A percentile compares a stretch with the other conserved stretches of the same genome.
phyloP scores from a whole-genome alignment of 2,329 filamentous ascomycete genomes.

The Rosellinia necatrix region DNA sequence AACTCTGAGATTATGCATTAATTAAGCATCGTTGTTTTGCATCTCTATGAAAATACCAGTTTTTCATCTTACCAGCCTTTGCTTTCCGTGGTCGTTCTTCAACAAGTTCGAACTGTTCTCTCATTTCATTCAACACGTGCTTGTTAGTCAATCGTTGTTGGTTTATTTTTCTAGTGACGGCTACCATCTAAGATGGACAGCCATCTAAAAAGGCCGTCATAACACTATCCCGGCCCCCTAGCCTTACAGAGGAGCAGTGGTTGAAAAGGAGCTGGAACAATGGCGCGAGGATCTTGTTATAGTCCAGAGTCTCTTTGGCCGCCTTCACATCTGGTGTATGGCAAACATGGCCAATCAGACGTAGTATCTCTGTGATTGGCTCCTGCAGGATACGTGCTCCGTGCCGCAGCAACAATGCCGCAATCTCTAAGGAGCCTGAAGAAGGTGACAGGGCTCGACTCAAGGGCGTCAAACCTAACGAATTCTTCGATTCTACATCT shows the following conservation, averaged over 20 bases:
- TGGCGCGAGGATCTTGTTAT: slow-evolving; percentile 22
- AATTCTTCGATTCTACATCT: background rate
- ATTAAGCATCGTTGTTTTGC: background rate
- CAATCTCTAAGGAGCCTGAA: background rate
- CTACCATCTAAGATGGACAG: background rate
- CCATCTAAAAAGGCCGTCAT: background rate
- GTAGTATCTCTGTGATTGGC: background rate
- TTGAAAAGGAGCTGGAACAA: slow-evolving; percentile 11
- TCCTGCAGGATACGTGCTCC: background rate
- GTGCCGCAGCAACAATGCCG: background rate
- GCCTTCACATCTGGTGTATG: background rate
- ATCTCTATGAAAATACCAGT: background rate
- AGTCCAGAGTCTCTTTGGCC: background rate
- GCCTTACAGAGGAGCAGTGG: background rate
- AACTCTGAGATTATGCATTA: background rate
- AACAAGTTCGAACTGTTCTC: slow-evolving; percentile 23
- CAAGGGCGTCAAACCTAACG: background rate
- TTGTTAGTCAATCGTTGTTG: background rate
- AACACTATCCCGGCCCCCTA: background rate
- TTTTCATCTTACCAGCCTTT: background rate
- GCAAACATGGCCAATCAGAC: background rate
- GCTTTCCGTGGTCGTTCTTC: slow-evolving; percentile 26
- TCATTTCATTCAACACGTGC: background rate
- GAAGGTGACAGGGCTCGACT: background rate
- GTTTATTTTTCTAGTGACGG: background rate